Evolutionary conservation across 768 basidiomycete species (phyloP).

Genomic region (Astraeus odoratus): DNA sequence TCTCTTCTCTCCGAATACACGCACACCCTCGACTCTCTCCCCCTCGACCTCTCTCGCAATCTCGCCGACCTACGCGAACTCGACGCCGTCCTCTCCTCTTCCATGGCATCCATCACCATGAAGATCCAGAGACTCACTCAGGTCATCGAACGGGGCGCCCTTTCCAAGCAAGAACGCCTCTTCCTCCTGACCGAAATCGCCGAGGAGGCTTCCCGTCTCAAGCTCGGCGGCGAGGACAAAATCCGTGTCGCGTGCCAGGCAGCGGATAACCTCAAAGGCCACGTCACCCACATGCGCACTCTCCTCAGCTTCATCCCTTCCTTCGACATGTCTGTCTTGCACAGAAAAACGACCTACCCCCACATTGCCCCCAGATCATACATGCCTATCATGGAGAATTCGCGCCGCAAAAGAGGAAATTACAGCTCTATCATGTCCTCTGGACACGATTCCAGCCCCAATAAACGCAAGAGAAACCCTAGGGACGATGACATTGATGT

Average conservation of each 20-base stretch:
- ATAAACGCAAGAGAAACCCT: slow-evolving; percentile 52
- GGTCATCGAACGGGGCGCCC: slow-evolving; percentile 63
- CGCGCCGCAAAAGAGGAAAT: slow-evolving; percentile 52
- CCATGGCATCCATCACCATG: slow-evolving; percentile 71
- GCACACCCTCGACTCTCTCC: slow-evolving; percentile 89
- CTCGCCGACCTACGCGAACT: slow-evolving; percentile 97
- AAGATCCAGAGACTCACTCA: slow-evolving; percentile 71
- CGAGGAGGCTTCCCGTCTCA: slow-evolving; percentile 86
- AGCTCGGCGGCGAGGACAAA: slow-evolving; percentile 96
- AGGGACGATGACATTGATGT: slow-evolving; percentile 62
- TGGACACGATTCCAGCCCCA: slow-evolving; percentile 51
- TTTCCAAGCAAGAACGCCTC: slow-evolving; percentile 65
- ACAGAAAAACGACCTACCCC: slow-evolving; percentile 64
- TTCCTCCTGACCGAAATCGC: slow-evolving; percentile 88
- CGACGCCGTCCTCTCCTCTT: slow-evolving; percentile 92
- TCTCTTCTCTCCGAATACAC: slow-evolving; percentile 75
- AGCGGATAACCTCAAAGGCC: slow-evolving; percentile 75
- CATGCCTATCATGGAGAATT: slow-evolving; percentile 65
- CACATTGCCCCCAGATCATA: slow-evolving; percentile 66
- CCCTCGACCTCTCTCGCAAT: slow-evolving; percentile 87
- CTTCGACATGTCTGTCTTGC: slow-evolving; percentile 51
- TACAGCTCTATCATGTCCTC: slow-evolving; percentile 48
- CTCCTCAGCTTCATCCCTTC: slow-evolving; percentile 59
- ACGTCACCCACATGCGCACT: slow-evolving; percentile 52
- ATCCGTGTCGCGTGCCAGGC: slow-evolving; percentile 90